Percentiles rank a stretch among this genome's conserved stretches.
phyloP scores from a whole-genome alignment of 805 yeast species.

The Spathaspora sp. region DNA sequence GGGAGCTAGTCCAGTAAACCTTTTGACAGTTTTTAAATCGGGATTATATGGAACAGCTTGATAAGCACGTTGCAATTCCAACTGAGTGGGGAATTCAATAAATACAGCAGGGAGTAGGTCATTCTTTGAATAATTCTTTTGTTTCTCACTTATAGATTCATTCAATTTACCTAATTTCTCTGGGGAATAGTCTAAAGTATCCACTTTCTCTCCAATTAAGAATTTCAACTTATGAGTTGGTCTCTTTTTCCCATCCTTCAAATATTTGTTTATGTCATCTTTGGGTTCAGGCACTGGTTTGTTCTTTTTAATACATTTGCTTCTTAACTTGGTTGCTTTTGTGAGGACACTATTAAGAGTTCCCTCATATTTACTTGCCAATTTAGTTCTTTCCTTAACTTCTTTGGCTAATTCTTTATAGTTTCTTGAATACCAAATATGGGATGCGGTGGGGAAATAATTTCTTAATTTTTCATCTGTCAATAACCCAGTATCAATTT shows the following conservation, averaged over 20 bases:
- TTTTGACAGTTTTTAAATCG: conserved; percentile 43
- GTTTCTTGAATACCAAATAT: conserved; percentile 63
- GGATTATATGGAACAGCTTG: conserved; percentile 69
- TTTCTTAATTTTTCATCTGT: conserved; percentile 48
- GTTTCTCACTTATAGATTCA: conserved; percentile 57
- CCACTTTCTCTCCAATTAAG: conserved; percentile 78
- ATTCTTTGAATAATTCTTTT: conserved; percentile 47
- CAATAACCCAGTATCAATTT: conserved; percentile 49
- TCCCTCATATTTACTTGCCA: conserved; percentile 59
- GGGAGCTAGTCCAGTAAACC: conserved; percentile 66
- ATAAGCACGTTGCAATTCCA: conserved; percentile 83
- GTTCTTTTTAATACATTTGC: conserved; percentile 56
- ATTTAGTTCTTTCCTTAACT: conserved; percentile 61
- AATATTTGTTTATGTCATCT: conserved; percentile 57
- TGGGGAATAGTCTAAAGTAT: conserved; percentile 71
- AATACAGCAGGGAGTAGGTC: conserved; percentile 67
- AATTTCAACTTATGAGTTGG: conserved; percentile 77
- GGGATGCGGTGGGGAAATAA: conserved; percentile 61
- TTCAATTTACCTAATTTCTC: conserved; percentile 68
- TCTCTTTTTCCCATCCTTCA: conserved; percentile 64
- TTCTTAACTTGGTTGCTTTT: conserved; percentile 55
- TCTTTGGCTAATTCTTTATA: conserved; percentile 52
- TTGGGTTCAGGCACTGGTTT: conserved; percentile 53
- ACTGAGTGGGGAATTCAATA: conserved; percentile 76
- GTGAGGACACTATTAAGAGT: conserved; percentile 57